These are phyloP conservation scores for Phaeosphaeriaceae sp. DNA, from an alignment of 2,329 filamentous ascomycete species.

Conservation along the genomic window DNA sequence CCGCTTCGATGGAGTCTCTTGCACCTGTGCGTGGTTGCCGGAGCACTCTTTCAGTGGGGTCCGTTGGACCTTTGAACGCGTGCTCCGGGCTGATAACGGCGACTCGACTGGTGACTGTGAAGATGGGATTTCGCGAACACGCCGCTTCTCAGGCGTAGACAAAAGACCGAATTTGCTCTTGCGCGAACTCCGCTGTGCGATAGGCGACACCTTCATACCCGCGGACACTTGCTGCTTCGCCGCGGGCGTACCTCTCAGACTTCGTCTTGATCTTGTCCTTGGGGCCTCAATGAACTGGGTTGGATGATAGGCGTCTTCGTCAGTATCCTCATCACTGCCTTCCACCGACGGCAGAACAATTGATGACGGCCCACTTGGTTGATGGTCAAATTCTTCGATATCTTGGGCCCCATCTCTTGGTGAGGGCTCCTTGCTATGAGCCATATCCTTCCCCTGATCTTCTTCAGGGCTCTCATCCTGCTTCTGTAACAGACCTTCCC, in stretches of 20 bases:
- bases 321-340: conserved; percentile 10
- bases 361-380: background rate
- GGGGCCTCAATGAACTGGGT: conserved; percentile 38
- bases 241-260: conserved; percentile 11
- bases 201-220: background rate
- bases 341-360: conserved; percentile 13
- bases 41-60: conserved; percentile 23
- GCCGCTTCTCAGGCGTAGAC: conserved; percentile 42
- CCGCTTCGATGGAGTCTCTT: conserved; percentile 39
- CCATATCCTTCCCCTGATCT: background rate
- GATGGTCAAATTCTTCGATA: background rate
- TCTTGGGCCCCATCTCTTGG: background rate
- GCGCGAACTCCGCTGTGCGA: background rate
- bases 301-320: conserved; percentile 35
- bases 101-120: conserved; percentile 46
- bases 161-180: conserved; percentile 37
- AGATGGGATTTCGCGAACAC: conserved; percentile 40
- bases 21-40: conserved; percentile 7
- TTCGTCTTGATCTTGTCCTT: conserved; percentile 15
- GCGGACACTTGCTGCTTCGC: conserved; percentile 2
- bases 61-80: conserved; percentile 23
- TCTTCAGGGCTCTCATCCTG: conserved; percentile 1
- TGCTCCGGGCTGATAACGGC: conserved; percentile 34
- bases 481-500: conserved; percentile 21
- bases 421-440: background rate